These are phyloP conservation scores for Phytophthora ohioensis DNA, from an alignment of 352 stramenopile species.

Conservation along the genomic window DNA sequence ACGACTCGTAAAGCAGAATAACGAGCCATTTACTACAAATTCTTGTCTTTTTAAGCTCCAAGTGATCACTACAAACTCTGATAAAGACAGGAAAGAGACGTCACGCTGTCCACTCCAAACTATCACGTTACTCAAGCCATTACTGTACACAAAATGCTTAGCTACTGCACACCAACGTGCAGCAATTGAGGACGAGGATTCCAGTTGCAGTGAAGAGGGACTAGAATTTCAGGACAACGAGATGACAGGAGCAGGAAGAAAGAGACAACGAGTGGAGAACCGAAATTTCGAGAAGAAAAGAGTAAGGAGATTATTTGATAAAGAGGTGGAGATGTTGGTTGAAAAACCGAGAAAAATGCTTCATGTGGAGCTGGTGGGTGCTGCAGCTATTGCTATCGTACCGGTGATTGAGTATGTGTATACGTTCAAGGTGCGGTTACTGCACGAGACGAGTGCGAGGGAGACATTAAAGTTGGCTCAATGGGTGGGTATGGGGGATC, in stretches of 20 bases:
- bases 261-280: conserved; percentile 14
- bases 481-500: conserved; percentile 53
- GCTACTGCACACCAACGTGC: conserved; percentile 14
- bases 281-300: conserved; percentile 6
- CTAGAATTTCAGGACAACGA: neutral
- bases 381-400: conserved; percentile 42
- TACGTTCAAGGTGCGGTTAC: conserved; percentile 44
- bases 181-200: neutral
- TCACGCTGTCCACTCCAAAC: conserved; percentile 28
- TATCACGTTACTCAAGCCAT: conserved; percentile 27
- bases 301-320: conserved; percentile 19
- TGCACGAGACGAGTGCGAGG: conserved; percentile 38
- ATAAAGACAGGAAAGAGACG: neutral
- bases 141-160: conserved; percentile 29
- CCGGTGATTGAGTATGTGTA: conserved; percentile 65
- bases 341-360: conserved; percentile 15
- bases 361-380: conserved; percentile 51
- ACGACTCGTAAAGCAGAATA: conserved; percentile 24
- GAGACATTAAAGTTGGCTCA: conserved; percentile 48
- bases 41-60: conserved; percentile 20
- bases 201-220: conserved; percentile 9
- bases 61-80: conserved; percentile 1
- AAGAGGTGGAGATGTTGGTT: neutral
- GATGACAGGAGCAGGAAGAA: neutral
- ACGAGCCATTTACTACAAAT: neutral